A percentile compares a stretch with the other conserved stretches of the same genome.
These are phyloP conservation scores for Malus hybrid DNA, from an alignment of 331 rosid genomes.

Conservation along the genomic window DNA sequence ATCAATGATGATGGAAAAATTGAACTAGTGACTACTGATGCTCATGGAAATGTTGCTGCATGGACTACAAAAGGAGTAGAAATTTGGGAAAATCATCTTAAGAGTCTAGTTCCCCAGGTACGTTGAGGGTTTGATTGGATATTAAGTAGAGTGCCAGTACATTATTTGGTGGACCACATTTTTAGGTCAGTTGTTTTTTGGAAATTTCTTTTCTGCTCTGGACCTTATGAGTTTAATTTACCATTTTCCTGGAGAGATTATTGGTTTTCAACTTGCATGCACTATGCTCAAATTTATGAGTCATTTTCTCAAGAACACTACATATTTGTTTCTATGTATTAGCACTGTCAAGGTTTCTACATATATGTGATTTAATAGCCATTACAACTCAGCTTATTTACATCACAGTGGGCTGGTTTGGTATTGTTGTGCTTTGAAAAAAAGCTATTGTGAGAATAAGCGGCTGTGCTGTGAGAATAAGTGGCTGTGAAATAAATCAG, in stretches of 20 bases:
- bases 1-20: constrained; percentile 97
- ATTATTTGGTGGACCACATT: background rate
- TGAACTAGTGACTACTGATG: constrained; percentile 82
- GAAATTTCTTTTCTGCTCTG: background rate
- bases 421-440: too few relatives aligned
- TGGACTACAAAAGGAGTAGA: constrained; percentile 87
- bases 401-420: background rate
- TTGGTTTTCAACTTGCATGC: background rate
- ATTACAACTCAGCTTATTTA: background rate
- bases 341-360: background rate
- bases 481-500: too few relatives aligned
- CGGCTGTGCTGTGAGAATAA: too few relatives aligned
- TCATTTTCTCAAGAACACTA: background rate
- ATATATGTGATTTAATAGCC: background rate
- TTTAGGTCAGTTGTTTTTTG: background rate
- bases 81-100: constrained; percentile 80
- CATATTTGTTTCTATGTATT: background rate
- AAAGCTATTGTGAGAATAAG: too few relatives aligned
- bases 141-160: background rate
- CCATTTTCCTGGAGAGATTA: background rate
- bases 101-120: constrained; percentile 94
- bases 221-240: background rate
- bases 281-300: background rate
- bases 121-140: constrained; percentile 1
- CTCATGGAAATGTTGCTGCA: constrained; percentile 93